Conservation (phyloP, 495 filamentous ascomycete genomes). For the Bombardia bombarda region DNA sequence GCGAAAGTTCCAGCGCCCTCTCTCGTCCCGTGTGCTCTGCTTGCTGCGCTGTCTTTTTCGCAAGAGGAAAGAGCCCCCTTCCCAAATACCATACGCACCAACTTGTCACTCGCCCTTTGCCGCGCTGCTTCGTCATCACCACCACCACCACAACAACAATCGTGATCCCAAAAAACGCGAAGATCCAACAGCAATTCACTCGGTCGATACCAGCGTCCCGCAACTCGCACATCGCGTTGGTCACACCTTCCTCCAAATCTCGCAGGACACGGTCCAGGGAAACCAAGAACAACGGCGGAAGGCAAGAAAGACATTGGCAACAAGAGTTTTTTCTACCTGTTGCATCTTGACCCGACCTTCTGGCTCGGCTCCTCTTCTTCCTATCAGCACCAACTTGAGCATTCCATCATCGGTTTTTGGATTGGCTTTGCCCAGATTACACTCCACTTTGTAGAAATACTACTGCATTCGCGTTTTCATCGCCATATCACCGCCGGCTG, state of each 20-base stretch:
- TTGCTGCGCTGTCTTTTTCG: too few species aligned
- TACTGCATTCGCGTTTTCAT: conserved; percentile 12
- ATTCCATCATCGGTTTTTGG: conserved; percentile 13
- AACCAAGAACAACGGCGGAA: too few species aligned
- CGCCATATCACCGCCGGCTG: conserved; percentile 3
- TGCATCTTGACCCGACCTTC: background rate
- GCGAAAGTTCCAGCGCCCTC: too few species aligned
- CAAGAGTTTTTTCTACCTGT: background rate
- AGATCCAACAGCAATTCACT: too few species aligned
- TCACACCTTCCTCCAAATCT: background rate
- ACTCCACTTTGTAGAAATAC: conserved; percentile 14
- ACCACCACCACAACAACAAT: too few species aligned
- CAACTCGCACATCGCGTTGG: background rate
- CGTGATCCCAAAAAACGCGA: too few species aligned
- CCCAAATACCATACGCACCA: too few species aligned
- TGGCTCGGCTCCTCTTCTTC: background rate
- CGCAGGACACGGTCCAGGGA: background rate
- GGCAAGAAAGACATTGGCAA: too few species aligned
- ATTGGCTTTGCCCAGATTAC: conserved; percentile 10
- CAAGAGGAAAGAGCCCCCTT: too few species aligned
- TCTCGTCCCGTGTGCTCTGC: too few species aligned
- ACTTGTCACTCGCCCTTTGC: too few species aligned
- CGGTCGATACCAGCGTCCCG: background rate
- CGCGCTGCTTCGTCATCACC: too few species aligned
- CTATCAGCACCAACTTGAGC: conserved; percentile 2